phyloP scores from a whole-genome alignment of 495 filamentous ascomycete genomes.

The Xylaria venustula region DNA sequence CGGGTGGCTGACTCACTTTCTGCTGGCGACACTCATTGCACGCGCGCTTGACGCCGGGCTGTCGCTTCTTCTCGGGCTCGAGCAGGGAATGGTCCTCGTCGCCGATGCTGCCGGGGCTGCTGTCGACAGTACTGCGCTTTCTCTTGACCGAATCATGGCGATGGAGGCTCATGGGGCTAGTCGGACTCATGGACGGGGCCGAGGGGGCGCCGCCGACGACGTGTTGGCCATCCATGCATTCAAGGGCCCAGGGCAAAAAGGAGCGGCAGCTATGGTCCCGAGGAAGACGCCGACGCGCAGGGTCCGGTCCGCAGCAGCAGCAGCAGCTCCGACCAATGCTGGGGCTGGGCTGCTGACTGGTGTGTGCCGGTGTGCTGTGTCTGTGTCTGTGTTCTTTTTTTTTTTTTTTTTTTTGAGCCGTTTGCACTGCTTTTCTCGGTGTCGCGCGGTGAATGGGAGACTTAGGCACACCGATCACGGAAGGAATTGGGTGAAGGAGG shows the following conservation, averaged over 20 bases:
- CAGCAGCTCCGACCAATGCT: constrained; percentile 14
- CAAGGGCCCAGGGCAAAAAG: constrained; percentile 31
- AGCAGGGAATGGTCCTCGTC: constrained; percentile 61
- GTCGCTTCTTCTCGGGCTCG: constrained; percentile 61
- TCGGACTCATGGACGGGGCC: constrained; percentile 39
- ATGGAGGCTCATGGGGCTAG: constrained; percentile 43
- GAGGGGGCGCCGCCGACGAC: constrained; percentile 35
- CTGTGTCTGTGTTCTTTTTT: background rate
- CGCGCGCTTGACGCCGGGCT: constrained; percentile 78
- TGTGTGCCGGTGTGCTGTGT: background rate
- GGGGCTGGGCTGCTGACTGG: constrained; percentile 18
- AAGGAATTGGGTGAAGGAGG: constrained; percentile 17
- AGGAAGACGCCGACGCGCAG: constrained; percentile 21
- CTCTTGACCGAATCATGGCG: constrained; percentile 45
- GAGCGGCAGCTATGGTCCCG: constrained; percentile 15
- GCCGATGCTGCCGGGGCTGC: constrained; percentile 64
- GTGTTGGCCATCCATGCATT: constrained; percentile 40
- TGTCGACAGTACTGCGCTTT: constrained; percentile 56
- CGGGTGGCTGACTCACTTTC: constrained; percentile 61
- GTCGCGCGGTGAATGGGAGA: constrained; percentile 7
- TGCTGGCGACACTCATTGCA: constrained; percentile 96
- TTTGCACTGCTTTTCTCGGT: constrained; percentile 5
- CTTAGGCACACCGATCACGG: constrained; percentile 16
- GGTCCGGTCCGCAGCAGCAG: constrained; percentile 22
- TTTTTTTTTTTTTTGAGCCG: background rate